Percentiles rank a stretch among this genome's conserved stretches.
Evolutionary conservation across 768 basidiomycete species (phyloP).

Genomic region (Tricholoma flavovirens): DNA sequence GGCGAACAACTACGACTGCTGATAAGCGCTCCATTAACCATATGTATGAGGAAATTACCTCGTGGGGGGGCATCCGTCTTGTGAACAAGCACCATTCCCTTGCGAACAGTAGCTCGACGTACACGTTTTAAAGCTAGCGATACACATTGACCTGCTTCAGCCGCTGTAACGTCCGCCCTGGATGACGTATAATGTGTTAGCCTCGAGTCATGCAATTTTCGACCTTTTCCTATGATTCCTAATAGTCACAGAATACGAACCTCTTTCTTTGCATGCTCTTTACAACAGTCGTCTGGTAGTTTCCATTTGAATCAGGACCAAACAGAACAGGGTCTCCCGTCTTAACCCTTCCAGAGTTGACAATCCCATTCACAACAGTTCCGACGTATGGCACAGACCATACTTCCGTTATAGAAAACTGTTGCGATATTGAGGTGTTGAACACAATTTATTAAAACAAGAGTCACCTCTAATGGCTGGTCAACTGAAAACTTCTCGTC

Average conservation of each 20-base stretch:
- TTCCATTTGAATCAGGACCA: slow-evolving; percentile 91
- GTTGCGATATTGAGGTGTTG: background rate
- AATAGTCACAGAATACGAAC: slow-evolving; percentile 28
- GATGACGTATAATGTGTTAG: background rate
- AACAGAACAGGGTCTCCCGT: slow-evolving; percentile 78
- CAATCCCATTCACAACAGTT: slow-evolving; percentile 79
- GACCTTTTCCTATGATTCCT: background rate
- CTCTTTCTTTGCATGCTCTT: slow-evolving; percentile 94
- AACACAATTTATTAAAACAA: background rate
- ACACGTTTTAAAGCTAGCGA: slow-evolving; percentile 90
- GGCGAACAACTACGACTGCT: slow-evolving; percentile 52
- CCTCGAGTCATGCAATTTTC: background rate
- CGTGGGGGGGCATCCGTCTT: slow-evolving; percentile 74
- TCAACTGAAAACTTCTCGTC: slow-evolving; percentile 74
- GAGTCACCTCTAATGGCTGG: slow-evolving; percentile 68
- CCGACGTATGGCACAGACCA: slow-evolving; percentile 87
- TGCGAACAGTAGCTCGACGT: slow-evolving; percentile 72
- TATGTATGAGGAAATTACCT: slow-evolving; percentile 36
- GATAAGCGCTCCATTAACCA: background rate
- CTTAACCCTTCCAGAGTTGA: slow-evolving; percentile 70
- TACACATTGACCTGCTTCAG: slow-evolving; percentile 95
- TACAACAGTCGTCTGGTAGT: slow-evolving; percentile 72
- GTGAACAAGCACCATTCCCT: slow-evolving; percentile 90
- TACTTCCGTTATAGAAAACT: slow-evolving; percentile 84
- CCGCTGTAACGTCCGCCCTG: slow-evolving; percentile 74